Evolutionary conservation across 1,139 yeast species (phyloP).

Genomic region (Taphrina populina): DNA sequence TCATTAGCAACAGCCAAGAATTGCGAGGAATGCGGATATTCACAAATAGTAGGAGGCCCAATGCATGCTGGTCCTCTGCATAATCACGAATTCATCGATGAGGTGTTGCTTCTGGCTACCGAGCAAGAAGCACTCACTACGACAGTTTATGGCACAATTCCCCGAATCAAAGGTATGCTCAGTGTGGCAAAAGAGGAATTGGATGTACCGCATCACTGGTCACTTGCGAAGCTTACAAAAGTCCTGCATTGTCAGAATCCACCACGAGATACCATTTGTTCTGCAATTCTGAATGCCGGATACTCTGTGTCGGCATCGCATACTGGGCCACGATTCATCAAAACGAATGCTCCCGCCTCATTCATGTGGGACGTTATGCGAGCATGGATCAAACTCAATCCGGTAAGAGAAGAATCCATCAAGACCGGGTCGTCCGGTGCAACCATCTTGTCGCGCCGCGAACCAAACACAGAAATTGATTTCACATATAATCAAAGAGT

Average conservation of each 20-base stretch:
- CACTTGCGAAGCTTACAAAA: constrained; percentile 72
- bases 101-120: constrained; percentile 58
- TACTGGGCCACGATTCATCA: constrained; percentile 78
- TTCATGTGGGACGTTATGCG: constrained; percentile 69
- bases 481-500: constrained; percentile 38
- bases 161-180: constrained; percentile 88
- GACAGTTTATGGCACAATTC: constrained; percentile 68
- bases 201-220: constrained; percentile 72
- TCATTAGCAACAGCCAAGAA: constrained; percentile 51
- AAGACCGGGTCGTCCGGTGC: constrained; percentile 61
- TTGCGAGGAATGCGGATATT: constrained; percentile 70
- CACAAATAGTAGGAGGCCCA: constrained; percentile 85
- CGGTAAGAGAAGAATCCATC: constrained; percentile 49
- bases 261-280: constrained; percentile 64
- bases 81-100: constrained; percentile 61
- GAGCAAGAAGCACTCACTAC: constrained; percentile 45
- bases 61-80: constrained; percentile 90
- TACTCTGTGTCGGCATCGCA: constrained; percentile 81
- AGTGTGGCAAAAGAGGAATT: constrained; percentile 76
- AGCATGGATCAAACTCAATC: constrained; percentile 58
- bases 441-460: constrained; percentile 53
- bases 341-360: constrained; percentile 86
- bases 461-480: constrained; percentile 51
- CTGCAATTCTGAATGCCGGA: constrained; percentile 85
- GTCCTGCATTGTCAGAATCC: constrained; percentile 81